Evolutionary conservation across 2,329 filamentous ascomycete species (phyloP), one percentile per base, ranked within the genome.

Genomic region (Apiospora koreana): DNA sequence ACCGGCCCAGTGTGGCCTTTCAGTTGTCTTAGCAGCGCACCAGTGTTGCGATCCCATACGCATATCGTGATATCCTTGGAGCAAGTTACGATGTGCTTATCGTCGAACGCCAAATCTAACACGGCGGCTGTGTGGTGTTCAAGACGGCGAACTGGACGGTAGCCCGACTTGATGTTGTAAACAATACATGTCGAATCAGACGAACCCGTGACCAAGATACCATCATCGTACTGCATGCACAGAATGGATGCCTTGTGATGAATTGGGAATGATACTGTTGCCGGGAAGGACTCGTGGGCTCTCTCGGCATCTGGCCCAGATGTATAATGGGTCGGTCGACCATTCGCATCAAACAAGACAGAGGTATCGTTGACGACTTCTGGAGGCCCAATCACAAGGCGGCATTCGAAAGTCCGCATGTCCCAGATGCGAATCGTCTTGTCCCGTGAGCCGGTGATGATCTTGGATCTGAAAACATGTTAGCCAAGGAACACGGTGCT

Each of bases 361-460:
- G 82, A 79, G 58, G 81, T 78, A 77, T 87, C 80, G 75, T 85
- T 82, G 76, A 92, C 82, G 74, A 93, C 83, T 73, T 89, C 89
- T 1, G 89, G 90, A 1, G 94, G 93, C 1, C 95, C 95, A 75
- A 99, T 95, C 65, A 98, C 89, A 71, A 95, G 91, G 68, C 90
- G 87, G 80, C 96, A 99, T 75, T 93, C 87, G 79, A 94, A 92
- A 12, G 93, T 97, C 75, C 93, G 91, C 84, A 97, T 93, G 80
- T 98, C 94, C 96, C 96, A 99, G 42, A 99, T 90, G 67, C 96
- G 93, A 75, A 99, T 96, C 0, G 96, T 98, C 79, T 94, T 93
- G 82, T 99, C 96, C 72, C 96, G 92, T 12, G 95, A 98, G 38
- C 96, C 96, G 2, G 96, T 98, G 74, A 99, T 95, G 78, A 98